Evolutionary conservation across 108 stramenopile genomes (phyloP).

Genomic region (Skeletonema menzelii): DNA sequence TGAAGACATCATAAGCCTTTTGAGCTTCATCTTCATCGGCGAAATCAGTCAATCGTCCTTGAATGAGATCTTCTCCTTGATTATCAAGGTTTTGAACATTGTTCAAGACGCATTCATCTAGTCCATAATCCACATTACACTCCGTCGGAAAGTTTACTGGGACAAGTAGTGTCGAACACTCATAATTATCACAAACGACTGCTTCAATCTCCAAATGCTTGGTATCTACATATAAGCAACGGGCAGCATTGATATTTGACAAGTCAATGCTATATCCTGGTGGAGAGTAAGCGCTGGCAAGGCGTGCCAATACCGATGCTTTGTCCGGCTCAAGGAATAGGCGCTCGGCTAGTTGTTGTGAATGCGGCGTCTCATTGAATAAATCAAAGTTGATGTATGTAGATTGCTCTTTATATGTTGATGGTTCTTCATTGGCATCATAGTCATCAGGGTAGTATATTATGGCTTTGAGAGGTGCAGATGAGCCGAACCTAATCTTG

Average conservation of each 20-base stretch:
- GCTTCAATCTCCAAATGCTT: conserved; percentile 26
- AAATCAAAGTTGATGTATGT: background rate
- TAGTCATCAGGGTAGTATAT: conserved; percentile 11
- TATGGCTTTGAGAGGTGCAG: background rate
- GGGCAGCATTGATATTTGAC: conserved; percentile 9
- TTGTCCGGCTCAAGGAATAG: background rate
- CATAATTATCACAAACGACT: conserved; percentile 15
- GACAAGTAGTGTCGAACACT: conserved; percentile 27
- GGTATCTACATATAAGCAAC: conserved; percentile 8
- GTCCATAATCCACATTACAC: background rate
- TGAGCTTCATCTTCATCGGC: conserved; percentile 5
- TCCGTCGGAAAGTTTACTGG: conserved; percentile 20
- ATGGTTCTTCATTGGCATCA: background rate
- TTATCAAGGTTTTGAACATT: background rate
- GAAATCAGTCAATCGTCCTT: background rate
- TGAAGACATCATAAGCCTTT: background rate
- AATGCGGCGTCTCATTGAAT: background rate
- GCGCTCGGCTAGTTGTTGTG: background rate
- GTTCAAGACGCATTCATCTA: conserved; percentile 15
- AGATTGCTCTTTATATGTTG: background rate
- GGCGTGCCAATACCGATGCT: conserved; percentile 8
- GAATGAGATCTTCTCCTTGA: background rate
- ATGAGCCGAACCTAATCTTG: background rate
- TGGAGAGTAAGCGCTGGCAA: conserved; percentile 22
- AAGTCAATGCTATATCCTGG: conserved; percentile 4